A percentile compares a stretch with the other conserved stretches of the same genome.
Conservation (phyloP, 345 rosid species). For the Populus simonii region DNA sequence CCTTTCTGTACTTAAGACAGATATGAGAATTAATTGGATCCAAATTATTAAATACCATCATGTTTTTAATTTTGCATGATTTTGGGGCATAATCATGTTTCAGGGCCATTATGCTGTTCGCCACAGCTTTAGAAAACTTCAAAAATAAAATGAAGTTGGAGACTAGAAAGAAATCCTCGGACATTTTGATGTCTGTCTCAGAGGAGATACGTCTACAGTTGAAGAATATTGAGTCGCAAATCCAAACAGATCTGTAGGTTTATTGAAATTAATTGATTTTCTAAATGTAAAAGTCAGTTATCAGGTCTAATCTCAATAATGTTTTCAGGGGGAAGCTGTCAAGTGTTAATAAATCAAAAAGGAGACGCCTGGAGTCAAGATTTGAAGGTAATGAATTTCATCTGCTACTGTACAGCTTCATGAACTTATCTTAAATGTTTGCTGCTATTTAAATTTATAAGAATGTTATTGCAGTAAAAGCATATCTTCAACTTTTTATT, state of each 20-base stretch:
- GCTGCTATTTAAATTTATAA: background rate
- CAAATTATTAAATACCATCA: constrained; percentile 3
- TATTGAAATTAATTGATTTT: constrained; percentile 16
- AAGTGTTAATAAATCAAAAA: constrained; percentile 56
- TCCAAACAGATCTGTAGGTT: constrained; percentile 69
- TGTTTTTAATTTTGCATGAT: constrained; percentile 16
- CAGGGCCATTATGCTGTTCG: constrained; percentile 68
- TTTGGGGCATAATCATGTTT: constrained; percentile 33
- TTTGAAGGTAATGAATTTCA: constrained; percentile 56
- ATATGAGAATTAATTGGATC: background rate
- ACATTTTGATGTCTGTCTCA: constrained; percentile 67
- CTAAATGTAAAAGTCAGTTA: constrained; percentile 15
- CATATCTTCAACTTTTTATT: background rate
- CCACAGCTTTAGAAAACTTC: constrained; percentile 61
- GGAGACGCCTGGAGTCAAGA: constrained; percentile 68
- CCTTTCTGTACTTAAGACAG: constrained; percentile 12
- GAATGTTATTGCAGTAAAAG: background rate
- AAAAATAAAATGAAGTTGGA: constrained; percentile 62
- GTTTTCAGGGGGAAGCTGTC: constrained; percentile 58
- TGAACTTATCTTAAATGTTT: background rate
- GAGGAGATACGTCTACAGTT: constrained; percentile 59
- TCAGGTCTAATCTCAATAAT: constrained; percentile 23
- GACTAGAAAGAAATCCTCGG: constrained; percentile 65
- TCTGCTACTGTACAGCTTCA: background rate
- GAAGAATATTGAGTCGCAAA: constrained; percentile 62